A percentile compares a stretch with the other conserved stretches of the same genome.
Conservation (phyloP, 1,284 basidiomycete genomes). For the Erythrobasidium hasegawianum region DNA sequence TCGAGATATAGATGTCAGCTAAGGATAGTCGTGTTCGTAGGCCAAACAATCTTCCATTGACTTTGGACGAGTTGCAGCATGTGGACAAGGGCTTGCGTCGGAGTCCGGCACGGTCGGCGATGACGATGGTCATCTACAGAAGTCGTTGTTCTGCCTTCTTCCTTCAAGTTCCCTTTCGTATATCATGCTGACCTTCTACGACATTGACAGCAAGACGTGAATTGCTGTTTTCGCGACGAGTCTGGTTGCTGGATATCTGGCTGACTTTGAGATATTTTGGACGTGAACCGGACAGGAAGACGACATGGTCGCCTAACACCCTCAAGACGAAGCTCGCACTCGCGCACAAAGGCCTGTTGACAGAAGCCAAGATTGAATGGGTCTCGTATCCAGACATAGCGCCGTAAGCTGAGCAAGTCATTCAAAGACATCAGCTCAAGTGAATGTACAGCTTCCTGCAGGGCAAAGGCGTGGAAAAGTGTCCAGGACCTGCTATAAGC, state of each 20-base stretch:
- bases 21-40: too few species aligned
- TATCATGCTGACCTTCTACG: conserved; percentile 12
- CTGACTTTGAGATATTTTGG: too few species aligned
- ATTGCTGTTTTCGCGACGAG: too few species aligned
- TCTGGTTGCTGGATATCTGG: too few species aligned
- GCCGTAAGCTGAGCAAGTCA: conserved; percentile 28
- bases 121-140: too few species aligned
- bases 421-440: background rate
- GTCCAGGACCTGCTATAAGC: conserved; percentile 3
- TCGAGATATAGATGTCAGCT: too few species aligned
- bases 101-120: too few species aligned
- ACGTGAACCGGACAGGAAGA: background rate
- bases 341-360: conserved; percentile 11
- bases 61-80: too few species aligned
- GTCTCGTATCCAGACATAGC: background rate
- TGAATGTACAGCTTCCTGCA: background rate
- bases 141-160: too few species aligned
- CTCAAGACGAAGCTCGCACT: conserved; percentile 16
- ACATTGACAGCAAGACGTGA: conserved; percentile 14
- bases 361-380: conserved; percentile 7
- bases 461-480: conserved; percentile 14
- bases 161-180: too few species aligned
- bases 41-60: too few species aligned
- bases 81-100: too few species aligned
- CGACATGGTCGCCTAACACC: conserved; percentile 10